Evolutionary conservation across 2,329 filamentous ascomycete species (phyloP), one percentile per base, ranked within the genome.

Genomic region (Aulographum hederae): DNA sequence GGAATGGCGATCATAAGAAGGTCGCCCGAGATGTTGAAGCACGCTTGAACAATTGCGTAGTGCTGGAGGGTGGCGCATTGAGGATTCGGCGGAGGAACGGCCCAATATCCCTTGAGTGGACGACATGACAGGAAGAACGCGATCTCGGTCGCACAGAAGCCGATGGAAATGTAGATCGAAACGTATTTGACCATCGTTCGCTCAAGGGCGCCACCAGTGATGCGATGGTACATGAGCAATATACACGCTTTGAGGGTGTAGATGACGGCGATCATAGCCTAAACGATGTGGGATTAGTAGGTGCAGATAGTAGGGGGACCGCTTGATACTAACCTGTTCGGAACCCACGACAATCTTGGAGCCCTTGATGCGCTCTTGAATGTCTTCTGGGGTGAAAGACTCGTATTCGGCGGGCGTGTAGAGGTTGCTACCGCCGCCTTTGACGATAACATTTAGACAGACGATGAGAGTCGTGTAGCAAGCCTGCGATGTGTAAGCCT

Each of bases 21-120:
- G 38, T 74, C 70, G 17, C 67, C 70, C 2, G 63, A 61, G 30
- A 73, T 63, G 40, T 75, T 74, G 43, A 74, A 61, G 3, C 60
- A 54, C 2, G 65, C 61, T 36, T 73, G 69, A 12, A 65, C 63
- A 31, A 71, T 69, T 8, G 69, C 56, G 40, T 71, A 71, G 42
- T 69, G 54, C 12, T 61, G 54, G 2, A 65, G 59, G 0, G 67
- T 63, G 1, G 66, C 65, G 43, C 68, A 73, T 54, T 73, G 67
- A 2, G 53, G 51, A 39, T 63, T 61, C 2, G 57, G 45, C 2
- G 61, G 56, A 0, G 67, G 67, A 6, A 73, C 61, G 10, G 59
- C 59, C 67, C 67, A 73, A 38, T 72, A 73, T 16, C 66, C 52
- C 29, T 37, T 43, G 34, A 73, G 69, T 0, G 68, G 69, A 10